A percentile compares a stretch with the other conserved stretches of the same genome.
These are phyloP conservation scores for Lachancea waltii DNA, from an alignment of 805 yeast genomes.

Conservation along the genomic window DNA sequence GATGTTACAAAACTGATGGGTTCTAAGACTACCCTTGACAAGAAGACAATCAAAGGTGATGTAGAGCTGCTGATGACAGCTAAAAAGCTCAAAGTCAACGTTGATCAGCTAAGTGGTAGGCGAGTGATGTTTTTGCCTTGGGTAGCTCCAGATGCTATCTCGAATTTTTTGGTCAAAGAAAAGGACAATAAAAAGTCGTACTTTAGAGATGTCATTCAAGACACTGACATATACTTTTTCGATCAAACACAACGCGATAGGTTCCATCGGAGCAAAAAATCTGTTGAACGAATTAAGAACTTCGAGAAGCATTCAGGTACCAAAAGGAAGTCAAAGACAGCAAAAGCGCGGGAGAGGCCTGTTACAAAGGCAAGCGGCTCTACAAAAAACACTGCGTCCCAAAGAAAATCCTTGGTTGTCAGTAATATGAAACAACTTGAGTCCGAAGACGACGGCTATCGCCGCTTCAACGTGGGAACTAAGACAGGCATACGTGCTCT, in stretches of 20 bases:
- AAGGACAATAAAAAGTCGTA: constrained; percentile 24
- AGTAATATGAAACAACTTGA: constrained; percentile 2
- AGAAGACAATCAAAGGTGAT: constrained; percentile 46
- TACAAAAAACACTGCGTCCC: neutral
- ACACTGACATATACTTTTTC: constrained; percentile 31
- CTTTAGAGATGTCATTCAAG: constrained; percentile 24
- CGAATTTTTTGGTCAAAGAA: constrained; percentile 18
- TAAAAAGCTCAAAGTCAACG: constrained; percentile 17
- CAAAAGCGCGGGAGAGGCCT: constrained; percentile 1
- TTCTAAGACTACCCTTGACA: constrained; percentile 41
- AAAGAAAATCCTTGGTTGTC: constrained; percentile 1
- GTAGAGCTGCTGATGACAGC: constrained; percentile 26
- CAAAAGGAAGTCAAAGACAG: constrained; percentile 2
- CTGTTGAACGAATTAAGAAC: constrained; percentile 28
- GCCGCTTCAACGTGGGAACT: constrained; percentile 24
- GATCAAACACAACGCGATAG: constrained; percentile 28
- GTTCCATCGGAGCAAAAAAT: constrained; percentile 26
- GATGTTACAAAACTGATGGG: constrained; percentile 38
- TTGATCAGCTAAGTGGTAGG: constrained; percentile 18
- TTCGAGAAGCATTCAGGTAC: constrained; percentile 16
- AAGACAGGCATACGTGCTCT: constrained; percentile 47
- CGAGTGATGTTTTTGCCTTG: constrained; percentile 24
- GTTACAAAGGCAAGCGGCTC: neutral
- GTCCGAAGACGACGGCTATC: neutral
- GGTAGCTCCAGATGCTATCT: constrained; percentile 14